These are phyloP conservation scores for Cynanchum wilfordii DNA, from an alignment of 257 asterid species.

Conservation along the genomic window DNA sequence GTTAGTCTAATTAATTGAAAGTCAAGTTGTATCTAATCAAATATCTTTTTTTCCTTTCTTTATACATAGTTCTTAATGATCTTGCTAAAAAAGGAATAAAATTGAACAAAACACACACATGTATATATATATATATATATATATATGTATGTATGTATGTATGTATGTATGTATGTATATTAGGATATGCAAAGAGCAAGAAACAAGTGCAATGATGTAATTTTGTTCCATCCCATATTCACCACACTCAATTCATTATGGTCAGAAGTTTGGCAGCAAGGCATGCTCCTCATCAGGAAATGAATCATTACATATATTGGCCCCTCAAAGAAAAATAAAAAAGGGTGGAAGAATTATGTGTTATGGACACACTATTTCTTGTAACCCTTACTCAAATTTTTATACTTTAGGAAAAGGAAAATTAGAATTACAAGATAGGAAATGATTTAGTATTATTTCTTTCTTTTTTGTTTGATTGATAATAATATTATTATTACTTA, in stretches of 20 bases:
- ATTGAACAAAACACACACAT: too few species aligned
- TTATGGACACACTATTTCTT: neutral
- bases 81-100: too few species aligned
- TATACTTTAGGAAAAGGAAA: neutral
- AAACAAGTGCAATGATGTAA: conserved; percentile 1
- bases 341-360: neutral
- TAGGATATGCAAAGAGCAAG: neutral
- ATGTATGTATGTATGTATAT: neutral
- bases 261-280: conserved; percentile 12
- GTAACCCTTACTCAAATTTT: neutral
- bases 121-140: too few species aligned
- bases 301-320: neutral
- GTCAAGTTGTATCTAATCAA: too few species aligned
- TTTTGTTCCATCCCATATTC: neutral
- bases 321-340: neutral
- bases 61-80: too few species aligned
- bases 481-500: too few species aligned
- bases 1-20: too few species aligned
- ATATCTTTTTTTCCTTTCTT: too few species aligned
- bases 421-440: too few species aligned
- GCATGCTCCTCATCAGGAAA: conserved; percentile 16
- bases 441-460: too few species aligned
- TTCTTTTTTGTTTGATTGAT: too few species aligned
- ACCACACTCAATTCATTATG: conserved; percentile 15
- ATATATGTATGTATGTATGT: neutral